These are phyloP conservation scores for Euclidium syriacum DNA, from an alignment of 345 rosid genomes.

Conservation along the genomic window DNA sequence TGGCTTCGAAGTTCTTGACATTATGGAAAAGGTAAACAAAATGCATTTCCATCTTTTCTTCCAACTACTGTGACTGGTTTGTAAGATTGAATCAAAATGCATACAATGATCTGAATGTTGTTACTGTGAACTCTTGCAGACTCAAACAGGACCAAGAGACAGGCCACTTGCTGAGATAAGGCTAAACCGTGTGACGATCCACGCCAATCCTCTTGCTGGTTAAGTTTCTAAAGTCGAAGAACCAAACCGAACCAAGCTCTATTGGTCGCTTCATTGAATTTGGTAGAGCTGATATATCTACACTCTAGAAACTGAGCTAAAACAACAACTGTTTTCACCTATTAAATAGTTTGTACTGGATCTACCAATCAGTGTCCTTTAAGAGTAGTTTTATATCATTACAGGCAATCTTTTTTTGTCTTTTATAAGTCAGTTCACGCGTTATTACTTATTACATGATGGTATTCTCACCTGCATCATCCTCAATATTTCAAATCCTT, in stretches of 20 bases:
- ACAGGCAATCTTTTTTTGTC: not conserved
- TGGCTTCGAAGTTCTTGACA: conserved; percentile 96
- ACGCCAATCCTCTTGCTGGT: conserved; percentile 96
- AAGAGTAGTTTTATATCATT: not conserved
- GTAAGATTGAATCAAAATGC: not conserved
- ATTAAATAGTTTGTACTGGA: not conserved
- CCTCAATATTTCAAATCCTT: not conserved
- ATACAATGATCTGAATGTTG: no score
- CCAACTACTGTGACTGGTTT: not conserved
- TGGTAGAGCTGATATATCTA: not conserved
- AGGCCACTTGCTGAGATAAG: conserved; percentile 97
- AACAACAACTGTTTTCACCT: not conserved
- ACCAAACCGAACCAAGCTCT: not conserved
- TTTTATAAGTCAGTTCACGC: not conserved
- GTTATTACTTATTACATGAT: not conserved
- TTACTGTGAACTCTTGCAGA: conserved; percentile 39
- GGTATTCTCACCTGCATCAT: not conserved
- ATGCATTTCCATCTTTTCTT: not conserved
- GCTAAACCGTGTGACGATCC: conserved; percentile 86
- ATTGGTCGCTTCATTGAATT: not conserved
- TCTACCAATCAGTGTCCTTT: not conserved
- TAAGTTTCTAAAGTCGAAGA: conserved; percentile 22
- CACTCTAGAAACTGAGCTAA: not conserved
- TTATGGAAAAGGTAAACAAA: conserved; percentile 89
- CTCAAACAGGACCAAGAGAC: conserved; percentile 84